Evolutionary conservation across 2,329 filamentous ascomycete genomes (phyloP).

Genomic region (Microsporum canis): DNA sequence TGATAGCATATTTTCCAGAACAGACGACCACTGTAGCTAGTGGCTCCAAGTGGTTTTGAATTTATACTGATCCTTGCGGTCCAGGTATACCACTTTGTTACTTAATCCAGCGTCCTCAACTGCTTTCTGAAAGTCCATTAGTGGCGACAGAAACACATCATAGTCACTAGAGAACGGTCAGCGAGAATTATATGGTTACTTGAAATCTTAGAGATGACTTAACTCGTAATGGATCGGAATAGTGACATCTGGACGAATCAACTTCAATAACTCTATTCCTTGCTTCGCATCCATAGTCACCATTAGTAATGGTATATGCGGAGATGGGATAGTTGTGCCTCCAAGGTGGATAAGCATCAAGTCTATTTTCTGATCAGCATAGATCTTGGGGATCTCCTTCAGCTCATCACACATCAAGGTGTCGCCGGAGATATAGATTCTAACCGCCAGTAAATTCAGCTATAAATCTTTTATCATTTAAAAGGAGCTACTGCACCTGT

Average conservation of each 20-base stretch:
- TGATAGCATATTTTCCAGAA: background rate
- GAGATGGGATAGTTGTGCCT: conserved; percentile 53
- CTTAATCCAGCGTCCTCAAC: conserved; percentile 42
- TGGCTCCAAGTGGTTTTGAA: conserved; percentile 32
- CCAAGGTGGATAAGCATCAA: conserved; percentile 57
- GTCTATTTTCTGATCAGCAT: conserved; percentile 46
- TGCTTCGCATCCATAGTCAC: conserved; percentile 58
- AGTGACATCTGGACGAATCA: conserved; percentile 51
- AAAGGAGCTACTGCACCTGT: conserved; percentile 24
- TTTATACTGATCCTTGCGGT: conserved; percentile 46
- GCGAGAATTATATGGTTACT: background rate
- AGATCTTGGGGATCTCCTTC: conserved; percentile 47
- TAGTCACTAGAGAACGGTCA: conserved; percentile 37
- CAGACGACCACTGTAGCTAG: background rate
- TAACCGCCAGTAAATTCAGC: background rate
- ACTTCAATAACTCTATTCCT: conserved; percentile 47
- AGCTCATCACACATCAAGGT: conserved; percentile 53
- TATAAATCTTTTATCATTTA: background rate
- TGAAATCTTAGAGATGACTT: background rate
- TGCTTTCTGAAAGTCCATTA: conserved; percentile 49
- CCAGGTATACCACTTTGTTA: conserved; percentile 49
- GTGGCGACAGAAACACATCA: conserved; percentile 48
- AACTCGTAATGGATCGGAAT: conserved; percentile 52
- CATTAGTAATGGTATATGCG: conserved; percentile 50
- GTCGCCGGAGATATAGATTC: conserved; percentile 56